Percentiles rank a stretch among this genome's conserved stretches.
Conservation (phyloP, 192 early-diverging fungal species). For the Gamsiella multidivaricata region DNA sequence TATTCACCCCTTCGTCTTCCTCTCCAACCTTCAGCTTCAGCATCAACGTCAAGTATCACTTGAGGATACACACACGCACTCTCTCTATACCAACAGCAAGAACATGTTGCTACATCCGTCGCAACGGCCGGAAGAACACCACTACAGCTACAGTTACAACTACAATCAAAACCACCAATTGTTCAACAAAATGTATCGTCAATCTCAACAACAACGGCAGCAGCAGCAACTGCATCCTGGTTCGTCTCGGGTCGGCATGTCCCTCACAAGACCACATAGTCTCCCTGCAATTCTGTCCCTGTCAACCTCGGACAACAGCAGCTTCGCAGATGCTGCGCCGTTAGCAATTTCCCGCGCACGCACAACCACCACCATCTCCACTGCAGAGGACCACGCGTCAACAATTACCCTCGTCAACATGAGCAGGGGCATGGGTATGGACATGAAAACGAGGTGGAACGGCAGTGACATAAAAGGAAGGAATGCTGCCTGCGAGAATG, state of each 20-base stretch:
- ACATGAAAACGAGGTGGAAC: background rate
- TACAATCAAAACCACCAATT: background rate
- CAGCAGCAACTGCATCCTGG: background rate
- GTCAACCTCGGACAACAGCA: background rate
- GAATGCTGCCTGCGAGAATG: too few species aligned
- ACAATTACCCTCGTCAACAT: background rate
- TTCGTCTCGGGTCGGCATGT: background rate
- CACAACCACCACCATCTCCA: constrained; percentile 10
- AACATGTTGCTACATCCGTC: too few species aligned
- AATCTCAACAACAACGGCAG: background rate
- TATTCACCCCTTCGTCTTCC: too few species aligned
- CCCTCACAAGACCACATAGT: constrained; percentile 11
- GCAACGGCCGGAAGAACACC: too few species aligned
- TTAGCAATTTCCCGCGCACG: constrained; percentile 7
- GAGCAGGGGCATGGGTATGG: constrained; percentile 1
- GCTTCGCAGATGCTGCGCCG: constrained; percentile 16
- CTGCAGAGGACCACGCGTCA: background rate
- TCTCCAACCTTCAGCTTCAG: too few species aligned
- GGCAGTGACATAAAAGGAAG: background rate
- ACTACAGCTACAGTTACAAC: background rate
- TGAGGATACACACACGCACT: too few species aligned
- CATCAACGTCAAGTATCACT: too few species aligned
- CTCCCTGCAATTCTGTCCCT: background rate
- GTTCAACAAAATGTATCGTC: background rate
- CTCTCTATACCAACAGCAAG: too few species aligned